Conservation (phyloP, 1,284 basidiomycete genomes). For the Thecaphora thlaspeos region DNA sequence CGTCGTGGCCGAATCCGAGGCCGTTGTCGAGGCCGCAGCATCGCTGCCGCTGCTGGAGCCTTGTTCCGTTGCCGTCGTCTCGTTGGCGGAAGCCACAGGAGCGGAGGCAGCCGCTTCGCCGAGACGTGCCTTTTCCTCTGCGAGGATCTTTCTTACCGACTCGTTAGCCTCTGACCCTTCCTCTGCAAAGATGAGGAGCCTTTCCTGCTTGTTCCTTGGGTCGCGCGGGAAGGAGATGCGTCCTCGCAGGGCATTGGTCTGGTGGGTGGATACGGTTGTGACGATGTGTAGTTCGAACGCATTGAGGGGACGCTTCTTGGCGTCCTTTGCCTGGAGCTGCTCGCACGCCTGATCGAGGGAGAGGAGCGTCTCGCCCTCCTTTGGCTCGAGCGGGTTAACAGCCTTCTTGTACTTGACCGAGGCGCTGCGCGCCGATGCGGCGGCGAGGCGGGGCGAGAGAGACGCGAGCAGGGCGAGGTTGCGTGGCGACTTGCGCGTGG, state of each 20-base stretch:
- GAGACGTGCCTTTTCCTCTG: conserved; percentile 7
- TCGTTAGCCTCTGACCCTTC: conserved; percentile 45
- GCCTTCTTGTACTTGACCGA: conserved; percentile 16
- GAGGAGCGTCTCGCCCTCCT: conserved; percentile 27
- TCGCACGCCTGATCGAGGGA: conserved; percentile 35
- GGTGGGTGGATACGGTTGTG: conserved; percentile 50
- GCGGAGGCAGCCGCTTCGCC: too few species aligned
- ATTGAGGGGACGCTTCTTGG: conserved; percentile 33
- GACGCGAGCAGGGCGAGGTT: conserved; percentile 23
- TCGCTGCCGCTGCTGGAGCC: too few species aligned
- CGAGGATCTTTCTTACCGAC: conserved; percentile 32
- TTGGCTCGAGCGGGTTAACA: conserved; percentile 21
- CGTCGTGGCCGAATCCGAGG: too few species aligned
- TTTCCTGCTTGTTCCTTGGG: conserved; percentile 49
- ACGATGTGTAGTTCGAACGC: conserved; percentile 56
- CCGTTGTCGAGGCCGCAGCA: too few species aligned
- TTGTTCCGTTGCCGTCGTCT: background rate
- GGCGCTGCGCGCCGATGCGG: conserved; percentile 3
- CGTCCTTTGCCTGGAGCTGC: conserved; percentile 18
- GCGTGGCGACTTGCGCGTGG: conserved; percentile 32
- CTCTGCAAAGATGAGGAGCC: conserved; percentile 53
- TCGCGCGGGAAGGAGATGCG: conserved; percentile 48
- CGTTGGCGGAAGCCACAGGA: background rate
- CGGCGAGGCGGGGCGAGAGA: conserved; percentile 13
- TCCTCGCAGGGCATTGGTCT: conserved; percentile 54